Conservation (phyloP, 176 grass and related monocot genomes). For the Sorghum bicolor region Sorghum_bicolor_NCBIv3 NC_012873.2:58292001-58292500, state of each 20-base stretch:
- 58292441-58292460: constrained; percentile 21
- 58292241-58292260: not conserved
- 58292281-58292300: constrained; percentile 36
- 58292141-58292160: too few relatives aligned
- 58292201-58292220: too few relatives aligned
- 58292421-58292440: constrained; percentile 9
- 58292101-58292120: not conserved
- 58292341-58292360: constrained; percentile 21
- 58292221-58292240: not conserved
- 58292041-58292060: constrained; percentile 18
- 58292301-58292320: not conserved
- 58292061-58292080: not conserved
- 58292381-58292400: not conserved
- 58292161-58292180: not conserved
- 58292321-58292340: not conserved
- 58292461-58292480: not conserved
- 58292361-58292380: constrained; percentile 12
- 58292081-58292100: not conserved
- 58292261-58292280: not conserved
- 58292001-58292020: constrained; percentile 21
- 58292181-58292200: not conserved
- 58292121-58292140: not conserved
- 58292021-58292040: constrained; percentile 20
- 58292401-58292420: constrained; percentile 7
- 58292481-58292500: too few relatives aligned